Evolutionary conservation across 768 basidiomycete genomes (phyloP).

Genomic region (Tephrocybe sp.): DNA sequence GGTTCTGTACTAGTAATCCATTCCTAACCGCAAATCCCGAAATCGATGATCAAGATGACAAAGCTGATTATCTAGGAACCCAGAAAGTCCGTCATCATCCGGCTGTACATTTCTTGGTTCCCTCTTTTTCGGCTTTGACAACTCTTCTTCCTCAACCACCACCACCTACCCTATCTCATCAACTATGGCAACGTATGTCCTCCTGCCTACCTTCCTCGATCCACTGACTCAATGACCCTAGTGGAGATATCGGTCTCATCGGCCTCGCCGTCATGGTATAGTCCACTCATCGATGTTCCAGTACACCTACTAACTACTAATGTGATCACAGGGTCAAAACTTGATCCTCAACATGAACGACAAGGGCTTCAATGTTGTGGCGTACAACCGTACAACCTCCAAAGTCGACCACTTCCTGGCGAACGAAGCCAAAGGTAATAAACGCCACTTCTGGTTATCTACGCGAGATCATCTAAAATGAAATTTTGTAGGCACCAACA

Average conservation of each 20-base stretch:
- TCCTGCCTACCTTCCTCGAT: conserved; percentile 1
- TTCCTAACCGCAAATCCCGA: conserved; percentile 13
- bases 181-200: conserved; percentile 46
- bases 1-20: not conserved
- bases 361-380: conserved; percentile 97
- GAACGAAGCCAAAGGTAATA: conserved; percentile 96
- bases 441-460: conserved; percentile 20
- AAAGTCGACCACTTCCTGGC: conserved; percentile 96
- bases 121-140: conserved; percentile 27
- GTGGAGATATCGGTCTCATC: conserved; percentile 98
- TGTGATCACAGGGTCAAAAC: conserved; percentile 87
- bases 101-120: conserved; percentile 22
- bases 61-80: conserved; percentile 21
- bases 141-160: conserved; percentile 32
- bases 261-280: conserved; percentile 97
- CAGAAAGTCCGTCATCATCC: conserved; percentile 22
- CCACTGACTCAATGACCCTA: conserved; percentile 31
- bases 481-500: conserved; percentile 73
- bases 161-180: conserved; percentile 30
- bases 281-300: conserved; percentile 18
- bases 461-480: conserved; percentile 11
- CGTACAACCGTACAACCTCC: conserved; percentile 94
- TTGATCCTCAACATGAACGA: conserved; percentile 99
- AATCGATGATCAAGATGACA: conserved; percentile 24
- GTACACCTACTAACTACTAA: conserved; percentile 15